Evolutionary conservation across 768 basidiomycete species (phyloP).

Genomic region (Pleurotus tuber-regium): DNA sequence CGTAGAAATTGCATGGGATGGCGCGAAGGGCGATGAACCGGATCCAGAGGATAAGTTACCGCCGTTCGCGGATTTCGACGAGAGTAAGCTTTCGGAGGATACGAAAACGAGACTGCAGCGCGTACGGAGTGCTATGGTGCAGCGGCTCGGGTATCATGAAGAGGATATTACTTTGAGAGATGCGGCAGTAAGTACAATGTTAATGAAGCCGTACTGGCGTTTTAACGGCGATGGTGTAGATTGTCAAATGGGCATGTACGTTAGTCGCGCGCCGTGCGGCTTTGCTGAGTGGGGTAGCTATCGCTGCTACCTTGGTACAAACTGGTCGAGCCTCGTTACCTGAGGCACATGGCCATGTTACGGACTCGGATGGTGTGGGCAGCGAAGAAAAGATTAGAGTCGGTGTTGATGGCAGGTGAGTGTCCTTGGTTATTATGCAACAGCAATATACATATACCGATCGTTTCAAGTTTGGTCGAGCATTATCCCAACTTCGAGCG

Average conservation of each 20-base stretch:
- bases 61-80: slow-evolving; percentile 34
- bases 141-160: slow-evolving; percentile 56
- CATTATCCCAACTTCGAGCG: slow-evolving; percentile 88
- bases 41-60: slow-evolving; percentile 35
- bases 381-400: slow-evolving; percentile 61
- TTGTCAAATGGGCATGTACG: slow-evolving; percentile 78
- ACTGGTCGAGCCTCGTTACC: slow-evolving; percentile 64
- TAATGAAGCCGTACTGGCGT: too few species aligned
- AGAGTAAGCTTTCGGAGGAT: slow-evolving; percentile 26
- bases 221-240: slow-evolving; percentile 42
- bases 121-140: slow-evolving; percentile 59
- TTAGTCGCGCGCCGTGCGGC: slow-evolving; percentile 83
- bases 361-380: not conserved
- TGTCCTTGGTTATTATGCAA: slow-evolving; percentile 6
- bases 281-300: slow-evolving; percentile 78
- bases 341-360: slow-evolving; percentile 31
- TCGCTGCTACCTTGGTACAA: slow-evolving; percentile 84
- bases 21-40: slow-evolving; percentile 34
- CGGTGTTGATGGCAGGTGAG: slow-evolving; percentile 91
- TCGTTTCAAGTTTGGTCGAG: slow-evolving; percentile 70
- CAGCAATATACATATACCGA: slow-evolving; percentile 4
- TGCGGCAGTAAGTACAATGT: slow-evolving; percentile 48
- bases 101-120: slow-evolving; percentile 42
- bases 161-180: slow-evolving; percentile 56
- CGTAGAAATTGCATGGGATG: slow-evolving; percentile 75